A percentile compares a stretch with the other conserved stretches of the same genome.
These are phyloP conservation scores for Lentinus brumalis DNA, from an alignment of 768 basidiomycete genomes.

Conservation along the genomic window DNA sequence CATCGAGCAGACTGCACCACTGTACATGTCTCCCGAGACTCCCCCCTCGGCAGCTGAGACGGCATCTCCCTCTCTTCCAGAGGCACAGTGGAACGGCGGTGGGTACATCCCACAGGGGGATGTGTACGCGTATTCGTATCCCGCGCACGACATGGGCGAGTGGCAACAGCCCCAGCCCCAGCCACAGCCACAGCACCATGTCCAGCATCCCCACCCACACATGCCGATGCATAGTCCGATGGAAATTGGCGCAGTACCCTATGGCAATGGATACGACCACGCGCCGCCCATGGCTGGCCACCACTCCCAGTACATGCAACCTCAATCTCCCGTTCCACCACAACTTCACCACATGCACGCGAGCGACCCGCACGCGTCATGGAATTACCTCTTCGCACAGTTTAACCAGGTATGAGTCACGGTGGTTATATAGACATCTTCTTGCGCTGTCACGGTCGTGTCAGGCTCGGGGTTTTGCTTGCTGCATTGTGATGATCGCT, in stretches of 20 bases:
- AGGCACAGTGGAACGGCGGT: neutral
- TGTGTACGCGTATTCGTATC: slow-evolving; percentile 18
- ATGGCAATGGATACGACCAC: slow-evolving; percentile 10
- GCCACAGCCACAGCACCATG: neutral
- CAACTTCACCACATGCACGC: slow-evolving; percentile 11
- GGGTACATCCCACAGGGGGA: slow-evolving; percentile 6
- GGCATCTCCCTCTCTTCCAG: neutral
- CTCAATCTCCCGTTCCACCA: slow-evolving; percentile 15
- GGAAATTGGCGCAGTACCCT: slow-evolving; percentile 20
- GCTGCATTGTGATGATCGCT: neutral
- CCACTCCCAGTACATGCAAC: slow-evolving; percentile 2
- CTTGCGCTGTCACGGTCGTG: neutral
- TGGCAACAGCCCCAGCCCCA: slow-evolving; percentile 7
- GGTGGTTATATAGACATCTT: neutral
- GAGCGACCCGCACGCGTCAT: slow-evolving; percentile 27
- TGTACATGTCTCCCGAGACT: slow-evolving; percentile 8
- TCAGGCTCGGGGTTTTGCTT: neutral
- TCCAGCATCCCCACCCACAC: neutral
- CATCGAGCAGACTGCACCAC: slow-evolving; percentile 7
- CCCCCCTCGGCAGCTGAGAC: neutral
- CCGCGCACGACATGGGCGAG: slow-evolving; percentile 6
- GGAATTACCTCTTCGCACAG: slow-evolving; percentile 30
- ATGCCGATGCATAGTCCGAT: slow-evolving; percentile 23
- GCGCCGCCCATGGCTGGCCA: slow-evolving; percentile 1
- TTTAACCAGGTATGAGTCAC: slow-evolving; percentile 21